Conservation (phyloP, 192 early-diverging fungal genomes). For the Backusella luteola region DNA sequence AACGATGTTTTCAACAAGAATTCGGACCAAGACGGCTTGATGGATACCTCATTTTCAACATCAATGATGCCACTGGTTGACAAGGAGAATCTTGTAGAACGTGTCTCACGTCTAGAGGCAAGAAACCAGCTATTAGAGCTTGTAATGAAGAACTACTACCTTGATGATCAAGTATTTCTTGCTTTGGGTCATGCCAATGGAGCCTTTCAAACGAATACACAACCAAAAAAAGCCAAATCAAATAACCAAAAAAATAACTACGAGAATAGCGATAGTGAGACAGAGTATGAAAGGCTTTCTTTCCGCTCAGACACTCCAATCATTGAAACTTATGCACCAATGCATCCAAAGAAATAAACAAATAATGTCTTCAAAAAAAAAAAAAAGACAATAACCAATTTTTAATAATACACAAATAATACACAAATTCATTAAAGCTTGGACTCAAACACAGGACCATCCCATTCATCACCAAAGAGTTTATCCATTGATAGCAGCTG, state of each 20-base stretch:
- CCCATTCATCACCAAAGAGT: background rate
- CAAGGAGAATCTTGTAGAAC: background rate
- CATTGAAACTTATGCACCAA: background rate
- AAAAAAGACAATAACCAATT: no score
- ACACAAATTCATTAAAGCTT: background rate
- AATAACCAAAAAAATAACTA: background rate
- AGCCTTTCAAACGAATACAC: no score
- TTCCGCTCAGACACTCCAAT: background rate
- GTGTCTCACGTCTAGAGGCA: background rate
- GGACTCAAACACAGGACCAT: background rate
- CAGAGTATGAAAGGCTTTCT: background rate
- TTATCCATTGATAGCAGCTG: constrained; percentile 4
- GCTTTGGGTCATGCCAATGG: background rate
- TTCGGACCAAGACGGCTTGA: background rate
- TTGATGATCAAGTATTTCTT: background rate
- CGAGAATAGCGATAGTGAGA: background rate
- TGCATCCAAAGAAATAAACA: background rate
- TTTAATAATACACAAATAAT: background rate
- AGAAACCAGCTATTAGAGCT: constrained; percentile 6
- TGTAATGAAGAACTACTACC: background rate
- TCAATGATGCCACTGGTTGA: background rate
- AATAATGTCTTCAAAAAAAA: background rate
- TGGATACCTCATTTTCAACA: no score
- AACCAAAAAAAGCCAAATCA: background rate
- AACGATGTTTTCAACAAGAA: background rate